Conservation (phyloP, 2,329 filamentous ascomycete genomes). For the Cadophora sp. region DNA sequence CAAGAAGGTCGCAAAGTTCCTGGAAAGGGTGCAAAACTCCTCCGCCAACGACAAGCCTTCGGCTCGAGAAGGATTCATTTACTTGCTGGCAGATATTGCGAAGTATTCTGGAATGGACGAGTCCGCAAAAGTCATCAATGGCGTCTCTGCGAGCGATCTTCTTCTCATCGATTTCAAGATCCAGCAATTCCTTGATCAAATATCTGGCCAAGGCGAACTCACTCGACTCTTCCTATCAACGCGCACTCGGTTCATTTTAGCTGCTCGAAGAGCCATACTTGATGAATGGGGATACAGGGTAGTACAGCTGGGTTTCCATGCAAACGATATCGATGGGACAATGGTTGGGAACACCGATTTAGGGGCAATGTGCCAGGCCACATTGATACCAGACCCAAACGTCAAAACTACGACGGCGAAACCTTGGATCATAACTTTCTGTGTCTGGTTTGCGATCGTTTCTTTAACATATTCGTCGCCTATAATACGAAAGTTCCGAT, state of each 20-base stretch:
- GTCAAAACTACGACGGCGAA: slow-evolving; percentile 2
- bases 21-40: not conserved
- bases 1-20: not conserved
- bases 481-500: not conserved
- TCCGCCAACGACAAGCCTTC: not conserved
- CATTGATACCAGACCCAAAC: not conserved
- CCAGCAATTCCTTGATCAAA: slow-evolving; percentile 7
- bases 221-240: slow-evolving; percentile 10
- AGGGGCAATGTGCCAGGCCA: not conserved
- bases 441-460: not conserved
- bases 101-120: not conserved
- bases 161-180: not conserved
- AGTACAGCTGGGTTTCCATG: not conserved
- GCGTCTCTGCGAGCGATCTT: slow-evolving; percentile 3
- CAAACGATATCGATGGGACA: not conserved
- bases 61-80: not conserved
- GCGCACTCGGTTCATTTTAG: not conserved
- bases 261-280: slow-evolving; percentile 2
- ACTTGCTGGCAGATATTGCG: slow-evolving; percentile 9
- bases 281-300: not conserved
- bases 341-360: not conserved
- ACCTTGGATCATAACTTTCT: not conserved
- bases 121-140: slow-evolving; percentile 4
- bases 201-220: not conserved
- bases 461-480: not conserved